Percentiles rank a stretch among this genome's conserved stretches.
Conservation (phyloP, 1,284 basidiomycete genomes). For the Irpex lacteus region DNA sequence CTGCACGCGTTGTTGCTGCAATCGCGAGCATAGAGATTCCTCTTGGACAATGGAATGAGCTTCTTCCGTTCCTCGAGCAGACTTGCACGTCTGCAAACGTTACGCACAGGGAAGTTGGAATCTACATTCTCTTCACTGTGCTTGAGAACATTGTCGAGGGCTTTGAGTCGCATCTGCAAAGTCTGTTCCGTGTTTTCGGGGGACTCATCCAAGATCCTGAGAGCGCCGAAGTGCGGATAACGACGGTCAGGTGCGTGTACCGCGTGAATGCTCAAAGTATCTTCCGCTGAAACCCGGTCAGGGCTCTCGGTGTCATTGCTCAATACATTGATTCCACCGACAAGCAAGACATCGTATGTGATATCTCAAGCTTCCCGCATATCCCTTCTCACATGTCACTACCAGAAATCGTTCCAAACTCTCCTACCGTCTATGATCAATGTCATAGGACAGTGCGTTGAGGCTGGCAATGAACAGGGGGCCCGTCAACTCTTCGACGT, state of each 20-base stretch:
- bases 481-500: slow-evolving; percentile 94
- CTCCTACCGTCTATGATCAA: slow-evolving; percentile 89
- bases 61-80: slow-evolving; percentile 87
- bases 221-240: slow-evolving; percentile 89
- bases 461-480: slow-evolving; percentile 76
- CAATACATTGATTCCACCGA: slow-evolving; percentile 92
- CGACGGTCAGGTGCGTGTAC: slow-evolving; percentile 68
- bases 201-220: slow-evolving; percentile 84
- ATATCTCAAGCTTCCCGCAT: not conserved
- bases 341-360: slow-evolving; percentile 80
- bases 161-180: slow-evolving; percentile 76
- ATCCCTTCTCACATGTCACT: slow-evolving; percentile 6
- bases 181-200: slow-evolving; percentile 83
- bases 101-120: slow-evolving; percentile 86
- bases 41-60: slow-evolving; percentile 79
- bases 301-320: slow-evolving; percentile 88
- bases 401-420: slow-evolving; percentile 83
- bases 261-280: slow-evolving; percentile 7
- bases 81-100: slow-evolving; percentile 72
- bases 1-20: slow-evolving; percentile 90
- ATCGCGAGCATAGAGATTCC: slow-evolving; percentile 92
- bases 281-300: slow-evolving; percentile 25
- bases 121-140: slow-evolving; percentile 90
- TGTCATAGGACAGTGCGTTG: slow-evolving; percentile 88
- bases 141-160: slow-evolving; percentile 91